Base-by-base conservation (phyloP, 108 stramenopile genomes). In the Schizochytrium sp. region DNA sequence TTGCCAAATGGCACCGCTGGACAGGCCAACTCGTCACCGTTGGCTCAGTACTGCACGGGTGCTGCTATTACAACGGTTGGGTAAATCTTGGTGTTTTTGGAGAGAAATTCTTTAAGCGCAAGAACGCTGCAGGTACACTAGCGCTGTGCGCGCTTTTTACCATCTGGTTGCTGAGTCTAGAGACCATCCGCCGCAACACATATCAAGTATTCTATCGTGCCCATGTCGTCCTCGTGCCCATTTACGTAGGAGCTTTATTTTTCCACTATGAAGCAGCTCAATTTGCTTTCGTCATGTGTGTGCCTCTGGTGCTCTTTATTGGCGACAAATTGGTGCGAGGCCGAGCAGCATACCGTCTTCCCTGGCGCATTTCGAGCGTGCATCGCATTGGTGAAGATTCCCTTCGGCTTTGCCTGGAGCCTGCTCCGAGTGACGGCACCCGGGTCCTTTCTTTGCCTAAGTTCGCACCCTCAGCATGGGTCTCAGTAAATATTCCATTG, bases 1-100 rank as follows among this genome's bases (percentile, higher is more conserved):
- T 83, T 10, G 76, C 53, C 15, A 83, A 83, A 53, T 83, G 76
- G 76, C 76, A 83, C 76, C 45, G 76, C 10, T 83, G 76, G 76
- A 47, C 53, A 38, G 76, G 76, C 47, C 47, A 55, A 5, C 15
- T 49, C 28, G 76, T 83, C 76, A n/a, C 55, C 53, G 40, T 83
- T 10, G 50, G 47, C 1, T 55, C 76, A 5, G 47, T 49, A 10
- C 15, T 83, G 76, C 76, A 83, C 47, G 76, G 50, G 10, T 5
- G 10, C 5, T 47, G 76, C 0, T 83, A 19, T 55, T 83, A 83
- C 76, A 55, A 42, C 47, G 2, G 5, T n/a, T 83, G 76, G 76
- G 28, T 83, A 47, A 12, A 7, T n/a, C 10, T 55, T 5, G 76
- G 47, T n/a, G n/a, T 1, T 1, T 83, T 17, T n/a, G 28, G 40